Base-by-base conservation (phyloP, 805 yeast genomes). In the fission yeast (Schizosaccharomyces pombe) region DNA sequence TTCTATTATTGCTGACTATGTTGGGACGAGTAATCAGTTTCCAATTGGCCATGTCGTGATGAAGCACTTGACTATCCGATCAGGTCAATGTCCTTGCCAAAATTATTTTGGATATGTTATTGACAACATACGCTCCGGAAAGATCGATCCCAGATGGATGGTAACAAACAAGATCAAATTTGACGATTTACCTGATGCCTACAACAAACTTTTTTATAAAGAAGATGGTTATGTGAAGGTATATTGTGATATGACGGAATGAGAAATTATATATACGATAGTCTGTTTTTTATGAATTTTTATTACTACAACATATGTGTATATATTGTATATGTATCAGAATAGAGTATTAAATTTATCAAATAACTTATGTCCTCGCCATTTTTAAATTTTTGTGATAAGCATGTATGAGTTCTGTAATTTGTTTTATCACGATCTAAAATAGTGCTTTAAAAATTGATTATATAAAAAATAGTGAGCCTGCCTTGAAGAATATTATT, bases 1-100 rank as follows among this genome's bases (percentile, higher is more conserved):
- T 28, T 57, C 56, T 40, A 37, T 54, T 26, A 52, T 57, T 29
- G 54, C 57, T 3, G 47, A 56, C 54, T 55, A 58, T 11, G 55
- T 58, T 4, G 60, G 60, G 14, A 52, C 57, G 2, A 57, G 58
- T n/a, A 52, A 55, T 54, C 56, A 52, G 14, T 55, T 55, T 37
- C 28, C 29, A 28, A 39, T 55, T 29, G 57, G 55, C 3, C 47
- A 56, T 14, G 31, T 55, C 30, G 49, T 56, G 60, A 43, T 43
- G 49, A 43, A 43, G 26, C 49, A 43, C 26, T 22, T 43, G n/a
- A 43, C 49, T 11, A 16, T 43, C 26, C 49, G 49, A 22, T 43
- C 49, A 4, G 49, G 49, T 9, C 49, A 43, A 43, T 43, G 49
- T n/a, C 49, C 49, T n/a, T 43, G 49, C 31, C 49, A 43, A 4